Conservation (phyloP, 768 basidiomycete genomes). For the Sporobolomyces pararoseus region DNA sequence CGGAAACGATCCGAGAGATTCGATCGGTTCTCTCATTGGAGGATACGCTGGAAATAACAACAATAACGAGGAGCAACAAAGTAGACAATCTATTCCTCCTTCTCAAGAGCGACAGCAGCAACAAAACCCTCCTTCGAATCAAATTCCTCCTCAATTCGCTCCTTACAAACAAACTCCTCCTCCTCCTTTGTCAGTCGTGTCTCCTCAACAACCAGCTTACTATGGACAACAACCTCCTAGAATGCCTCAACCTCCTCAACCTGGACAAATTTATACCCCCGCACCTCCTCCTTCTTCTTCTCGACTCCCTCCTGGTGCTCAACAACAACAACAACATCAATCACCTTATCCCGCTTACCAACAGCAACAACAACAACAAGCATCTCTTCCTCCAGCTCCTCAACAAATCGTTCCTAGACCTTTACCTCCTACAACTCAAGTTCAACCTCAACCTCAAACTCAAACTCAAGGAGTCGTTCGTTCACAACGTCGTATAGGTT, state of each 20-base stretch:
- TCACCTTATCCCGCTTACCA: slow-evolving; percentile 36
- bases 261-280: slow-evolving; percentile 8
- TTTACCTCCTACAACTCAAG: no score
- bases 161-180: slow-evolving; percentile 9
- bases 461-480: no score
- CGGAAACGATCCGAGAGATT: slow-evolving; percentile 36
- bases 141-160: slow-evolving; percentile 17
- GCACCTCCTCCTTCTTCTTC: slow-evolving; percentile 39
- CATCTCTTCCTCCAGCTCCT: neutral
- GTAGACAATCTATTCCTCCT: slow-evolving; percentile 28
- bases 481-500: slow-evolving; percentile 72
- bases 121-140: slow-evolving; percentile 13
- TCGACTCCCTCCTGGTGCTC: slow-evolving; percentile 10
- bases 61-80: slow-evolving; percentile 17
- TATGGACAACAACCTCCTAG: no score
- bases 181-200: no score
- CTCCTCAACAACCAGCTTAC: neutral
- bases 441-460: no score
- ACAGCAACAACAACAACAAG: slow-evolving; percentile 40
- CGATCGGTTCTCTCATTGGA: slow-evolving; percentile 34
- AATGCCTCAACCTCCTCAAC: slow-evolving; percentile 17
- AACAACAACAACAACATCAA: no score
- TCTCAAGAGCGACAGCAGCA: slow-evolving; percentile 36
- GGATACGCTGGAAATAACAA: slow-evolving; percentile 16
- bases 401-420: slow-evolving; percentile 10